These are phyloP conservation scores for Chlorella variabilis DNA, from an alignment of 163 green algal species.

Conservation along the genomic window DNA sequence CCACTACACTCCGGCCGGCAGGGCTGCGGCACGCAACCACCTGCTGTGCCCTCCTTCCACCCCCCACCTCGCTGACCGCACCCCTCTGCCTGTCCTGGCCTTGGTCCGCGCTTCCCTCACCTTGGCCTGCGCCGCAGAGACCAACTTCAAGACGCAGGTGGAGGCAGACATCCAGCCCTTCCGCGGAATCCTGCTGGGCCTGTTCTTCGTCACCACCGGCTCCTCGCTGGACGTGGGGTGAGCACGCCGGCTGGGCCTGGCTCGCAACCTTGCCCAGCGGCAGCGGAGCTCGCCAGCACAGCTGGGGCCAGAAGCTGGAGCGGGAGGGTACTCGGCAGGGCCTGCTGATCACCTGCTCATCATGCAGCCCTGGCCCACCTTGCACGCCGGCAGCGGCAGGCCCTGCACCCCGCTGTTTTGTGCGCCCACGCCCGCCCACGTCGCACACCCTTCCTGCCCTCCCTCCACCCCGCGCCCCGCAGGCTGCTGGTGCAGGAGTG, in stretches of 20 bases:
- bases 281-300: too few species aligned
- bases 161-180: slow-evolving; percentile 97
- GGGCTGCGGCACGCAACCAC: too few species aligned
- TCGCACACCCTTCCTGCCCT: not conserved
- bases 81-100: not conserved
- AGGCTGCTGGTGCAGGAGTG: slow-evolving; percentile 72
- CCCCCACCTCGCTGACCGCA: not conserved
- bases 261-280: too few species aligned
- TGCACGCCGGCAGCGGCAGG: too few species aligned
- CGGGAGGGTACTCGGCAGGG: too few species aligned
- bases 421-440: too few species aligned
- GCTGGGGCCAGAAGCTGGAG: too few species aligned
- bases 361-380: too few species aligned
- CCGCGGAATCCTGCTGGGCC: slow-evolving; percentile 90
- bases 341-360: too few species aligned
- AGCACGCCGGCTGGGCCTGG: not conserved
- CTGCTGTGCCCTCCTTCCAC: not conserved
- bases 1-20: too few species aligned
- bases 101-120: not conserved
- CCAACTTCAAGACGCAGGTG: slow-evolving; percentile 91
- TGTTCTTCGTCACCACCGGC: slow-evolving; percentile 97
- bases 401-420: too few species aligned
- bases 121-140: slow-evolving; percentile 77
- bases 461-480: not conserved
- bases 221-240: slow-evolving; percentile 84